These are phyloP conservation scores for Alternaria solani DNA, from an alignment of 2,329 filamentous ascomycete genomes.

Conservation along the genomic window DNA sequence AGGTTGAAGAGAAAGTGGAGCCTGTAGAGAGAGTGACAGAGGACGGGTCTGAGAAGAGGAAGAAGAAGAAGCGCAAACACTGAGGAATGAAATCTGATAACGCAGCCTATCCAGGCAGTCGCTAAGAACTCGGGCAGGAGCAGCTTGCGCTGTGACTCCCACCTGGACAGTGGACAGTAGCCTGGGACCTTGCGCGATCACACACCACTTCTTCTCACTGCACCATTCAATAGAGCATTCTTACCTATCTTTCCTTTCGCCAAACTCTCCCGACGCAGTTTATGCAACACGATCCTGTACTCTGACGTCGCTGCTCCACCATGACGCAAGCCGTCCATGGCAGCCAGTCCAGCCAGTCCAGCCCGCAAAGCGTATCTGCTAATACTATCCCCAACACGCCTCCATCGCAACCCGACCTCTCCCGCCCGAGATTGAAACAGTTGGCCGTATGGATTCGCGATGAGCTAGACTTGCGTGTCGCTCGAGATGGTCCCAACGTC, in stretches of 20 bases:
- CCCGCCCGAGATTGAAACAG: constrained; percentile 44
- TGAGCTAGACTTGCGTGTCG: constrained; percentile 56
- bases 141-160: not conserved
- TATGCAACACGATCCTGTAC: not conserved
- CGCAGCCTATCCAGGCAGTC: not conserved
- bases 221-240: not conserved
- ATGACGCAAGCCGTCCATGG: not conserved
- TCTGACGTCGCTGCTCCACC: not conserved
- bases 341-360: not conserved
- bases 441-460: constrained; percentile 58
- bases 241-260: not conserved
- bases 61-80: constrained; percentile 35
- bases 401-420: constrained; percentile 26
- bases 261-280: not conserved
- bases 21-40: not conserved
- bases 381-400: constrained; percentile 8
- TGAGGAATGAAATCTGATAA: not conserved
- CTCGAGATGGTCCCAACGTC: constrained; percentile 55
- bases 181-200: not conserved
- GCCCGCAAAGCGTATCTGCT: constrained; percentile 8
- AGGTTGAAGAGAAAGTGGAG: constrained; percentile 6
- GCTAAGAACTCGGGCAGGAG: not conserved
- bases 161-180: not conserved
- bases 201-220: not conserved
- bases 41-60: constrained; percentile 21